Percentiles rank a stretch among this genome's conserved stretches.
Conservation (phyloP, 2,329 filamentous ascomycete genomes). For the Alternaria triticimaculans region DNA sequence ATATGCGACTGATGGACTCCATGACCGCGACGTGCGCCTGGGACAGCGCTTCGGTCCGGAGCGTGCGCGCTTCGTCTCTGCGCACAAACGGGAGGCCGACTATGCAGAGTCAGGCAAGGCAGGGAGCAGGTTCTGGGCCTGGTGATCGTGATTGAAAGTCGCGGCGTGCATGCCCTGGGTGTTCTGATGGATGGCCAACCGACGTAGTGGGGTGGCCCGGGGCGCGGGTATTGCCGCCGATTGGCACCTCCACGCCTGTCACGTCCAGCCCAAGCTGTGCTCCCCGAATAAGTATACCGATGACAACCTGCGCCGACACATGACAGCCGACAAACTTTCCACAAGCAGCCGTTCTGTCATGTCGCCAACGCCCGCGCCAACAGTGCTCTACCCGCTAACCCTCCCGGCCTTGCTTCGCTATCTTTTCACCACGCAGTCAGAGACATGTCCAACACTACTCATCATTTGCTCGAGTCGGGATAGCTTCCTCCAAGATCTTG, state of each 20-base stretch:
- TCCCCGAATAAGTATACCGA: conserved; percentile 9
- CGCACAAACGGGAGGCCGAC: conserved; percentile 24
- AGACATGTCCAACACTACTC: conserved; percentile 67
- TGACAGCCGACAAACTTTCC: conserved; percentile 7
- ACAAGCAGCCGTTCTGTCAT: conserved; percentile 13
- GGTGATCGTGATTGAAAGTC: conserved; percentile 32
- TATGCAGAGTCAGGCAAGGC: conserved; percentile 35
- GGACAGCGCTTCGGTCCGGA: conserved; percentile 22
- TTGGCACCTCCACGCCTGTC: conserved; percentile 3
- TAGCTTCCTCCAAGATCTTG: conserved; percentile 68
- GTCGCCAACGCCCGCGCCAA: conserved; percentile 30
- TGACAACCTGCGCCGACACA: conserved; percentile 12
- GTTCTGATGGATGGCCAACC: conserved; percentile 14
- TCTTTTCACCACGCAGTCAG: conserved; percentile 60
- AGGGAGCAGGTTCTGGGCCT: conserved; percentile 22
- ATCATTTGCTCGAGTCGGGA: conserved; percentile 72
- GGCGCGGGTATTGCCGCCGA: conserved; percentile 16
- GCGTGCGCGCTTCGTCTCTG: conserved; percentile 13
- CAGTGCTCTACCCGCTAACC: conserved; percentile 49
- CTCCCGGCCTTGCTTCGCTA: conserved; percentile 65
- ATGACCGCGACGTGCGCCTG: conserved; percentile 58
- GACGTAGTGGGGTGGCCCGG: conserved; percentile 11
- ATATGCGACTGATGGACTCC: conserved; percentile 96
- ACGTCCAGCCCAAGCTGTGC: background rate
- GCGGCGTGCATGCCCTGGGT: conserved; percentile 24